phyloP scores from a whole-genome alignment of 2,329 filamentous ascomycete genomes.

The Knufia fluminis region DNA sequence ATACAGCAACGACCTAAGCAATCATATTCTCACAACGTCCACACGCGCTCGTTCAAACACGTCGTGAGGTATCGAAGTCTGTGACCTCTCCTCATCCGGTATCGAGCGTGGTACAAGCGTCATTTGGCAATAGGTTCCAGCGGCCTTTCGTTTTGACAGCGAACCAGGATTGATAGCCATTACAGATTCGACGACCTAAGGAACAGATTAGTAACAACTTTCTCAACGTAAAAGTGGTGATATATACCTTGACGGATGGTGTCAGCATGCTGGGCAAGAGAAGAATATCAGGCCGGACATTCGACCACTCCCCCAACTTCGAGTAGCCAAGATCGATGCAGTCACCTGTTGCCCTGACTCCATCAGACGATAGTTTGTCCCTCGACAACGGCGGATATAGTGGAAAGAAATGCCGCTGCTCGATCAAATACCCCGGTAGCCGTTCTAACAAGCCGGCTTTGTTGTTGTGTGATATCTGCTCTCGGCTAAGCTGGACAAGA shows the following conservation, averaged over 20 bases:
- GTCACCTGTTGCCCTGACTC: conserved; percentile 55
- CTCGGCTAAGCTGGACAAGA: conserved; percentile 68
- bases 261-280: conserved; percentile 73
- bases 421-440: conserved; percentile 67
- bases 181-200: conserved; percentile 79
- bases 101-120: conserved; percentile 58
- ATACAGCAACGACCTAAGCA: no score
- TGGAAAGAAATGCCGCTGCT: conserved; percentile 86
- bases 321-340: conserved; percentile 75
- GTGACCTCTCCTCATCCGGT: conserved; percentile 48
- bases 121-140: conserved; percentile 79
- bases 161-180: conserved; percentile 84
- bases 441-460: conserved; percentile 55
- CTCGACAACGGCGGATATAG: conserved; percentile 73
- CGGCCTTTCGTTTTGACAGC: conserved; percentile 70
- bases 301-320: conserved; percentile 84
- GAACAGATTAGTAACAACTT: conserved; percentile 13
- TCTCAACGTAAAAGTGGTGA: neutral
- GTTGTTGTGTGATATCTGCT: conserved; percentile 56
- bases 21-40: conserved; percentile 70
- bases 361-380: conserved; percentile 55
- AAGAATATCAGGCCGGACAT: conserved; percentile 74
- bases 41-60: conserved; percentile 76
- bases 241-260: conserved; percentile 73
- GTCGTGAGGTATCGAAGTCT: conserved; percentile 58